Percentiles rank a stretch among this genome's conserved stretches.
These are phyloP conservation scores for Fusarium penzigii DNA, from an alignment of 2,329 filamentous ascomycete genomes.

Conservation along the genomic window DNA sequence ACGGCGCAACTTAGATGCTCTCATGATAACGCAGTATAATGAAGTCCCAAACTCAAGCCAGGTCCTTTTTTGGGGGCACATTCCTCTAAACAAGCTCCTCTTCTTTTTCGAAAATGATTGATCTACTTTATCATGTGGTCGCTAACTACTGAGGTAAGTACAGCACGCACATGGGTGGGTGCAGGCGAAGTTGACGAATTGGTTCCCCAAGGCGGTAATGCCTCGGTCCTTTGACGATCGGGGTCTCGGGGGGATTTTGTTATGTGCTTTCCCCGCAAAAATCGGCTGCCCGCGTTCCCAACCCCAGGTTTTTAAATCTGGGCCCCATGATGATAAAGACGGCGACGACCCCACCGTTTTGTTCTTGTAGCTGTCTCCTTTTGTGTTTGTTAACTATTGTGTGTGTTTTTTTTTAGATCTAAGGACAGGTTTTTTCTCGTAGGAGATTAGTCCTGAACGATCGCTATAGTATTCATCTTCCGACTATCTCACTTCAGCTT, in stretches of 20 bases:
- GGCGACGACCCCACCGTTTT: neutral
- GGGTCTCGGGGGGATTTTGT: neutral
- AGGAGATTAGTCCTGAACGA: too few species aligned
- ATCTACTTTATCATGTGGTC: neutral
- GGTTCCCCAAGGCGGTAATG: conserved; percentile 35
- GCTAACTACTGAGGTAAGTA: neutral
- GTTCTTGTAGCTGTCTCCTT: neutral
- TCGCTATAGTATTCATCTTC: too few species aligned
- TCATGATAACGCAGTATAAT: neutral
- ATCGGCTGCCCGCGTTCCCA: neutral
- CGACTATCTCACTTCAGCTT: too few species aligned
- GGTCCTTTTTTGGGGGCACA: neutral
- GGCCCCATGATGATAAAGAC: neutral
- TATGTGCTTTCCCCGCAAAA: conserved; percentile 31
- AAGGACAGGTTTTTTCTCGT: too few species aligned
- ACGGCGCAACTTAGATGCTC: neutral
- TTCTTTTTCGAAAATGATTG: too few species aligned
- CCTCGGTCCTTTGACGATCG: conserved; percentile 29
- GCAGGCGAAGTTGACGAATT: conserved; percentile 15
- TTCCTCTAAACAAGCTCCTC: neutral
- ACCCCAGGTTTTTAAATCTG: conserved; percentile 2
- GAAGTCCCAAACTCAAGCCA: neutral
- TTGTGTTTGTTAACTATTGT: too few species aligned
- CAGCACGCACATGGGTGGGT: conserved; percentile 9
- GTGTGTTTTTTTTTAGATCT: too few species aligned